These are phyloP conservation scores for Teratosphaeria viscida DNA, from an alignment of 2,329 filamentous ascomycete species.

Conservation along the genomic window DNA sequence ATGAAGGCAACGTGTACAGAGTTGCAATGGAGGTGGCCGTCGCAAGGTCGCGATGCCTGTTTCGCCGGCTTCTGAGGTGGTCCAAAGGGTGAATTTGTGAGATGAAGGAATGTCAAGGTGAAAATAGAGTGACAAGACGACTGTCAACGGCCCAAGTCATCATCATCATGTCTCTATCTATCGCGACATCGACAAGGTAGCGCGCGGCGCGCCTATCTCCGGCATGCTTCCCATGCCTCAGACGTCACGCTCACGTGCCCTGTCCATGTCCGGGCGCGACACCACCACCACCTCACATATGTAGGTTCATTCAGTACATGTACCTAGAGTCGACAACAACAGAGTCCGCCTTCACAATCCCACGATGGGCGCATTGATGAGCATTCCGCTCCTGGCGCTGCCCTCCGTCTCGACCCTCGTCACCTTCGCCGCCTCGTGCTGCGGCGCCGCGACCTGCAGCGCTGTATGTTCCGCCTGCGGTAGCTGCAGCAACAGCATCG, in stretches of 20 bases:
- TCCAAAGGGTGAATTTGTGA: no score
- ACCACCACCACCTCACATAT: no score
- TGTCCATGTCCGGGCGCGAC: no score
- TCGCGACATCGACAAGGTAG: not conserved
- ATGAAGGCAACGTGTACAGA: not conserved
- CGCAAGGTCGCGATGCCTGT: no score
- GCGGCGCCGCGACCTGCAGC: constrained; percentile 79
- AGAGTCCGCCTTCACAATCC: not conserved
- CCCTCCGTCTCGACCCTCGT: constrained; percentile 75
- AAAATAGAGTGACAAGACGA: not conserved
- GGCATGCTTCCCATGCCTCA: not conserved
- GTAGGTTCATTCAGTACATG: no score
- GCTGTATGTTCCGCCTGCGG: constrained; percentile 92
- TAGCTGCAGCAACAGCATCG: constrained; percentile 95
- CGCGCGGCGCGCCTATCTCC: not conserved
- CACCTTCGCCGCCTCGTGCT: constrained; percentile 79
- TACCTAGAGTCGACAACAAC: not conserved
- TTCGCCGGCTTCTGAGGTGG: no score
- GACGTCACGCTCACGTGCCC: not conserved
- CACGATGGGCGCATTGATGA: constrained; percentile 80
- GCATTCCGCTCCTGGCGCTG: constrained; percentile 77
- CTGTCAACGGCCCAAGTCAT: not conserved
- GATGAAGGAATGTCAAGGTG: no score
- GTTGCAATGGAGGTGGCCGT: not conserved
- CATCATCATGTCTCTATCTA: not conserved